Evolutionary conservation across 306 rosid genomes (phyloP), one percentile per base, ranked within the genome.

Genomic region (Boehmeria nivea): DNA sequence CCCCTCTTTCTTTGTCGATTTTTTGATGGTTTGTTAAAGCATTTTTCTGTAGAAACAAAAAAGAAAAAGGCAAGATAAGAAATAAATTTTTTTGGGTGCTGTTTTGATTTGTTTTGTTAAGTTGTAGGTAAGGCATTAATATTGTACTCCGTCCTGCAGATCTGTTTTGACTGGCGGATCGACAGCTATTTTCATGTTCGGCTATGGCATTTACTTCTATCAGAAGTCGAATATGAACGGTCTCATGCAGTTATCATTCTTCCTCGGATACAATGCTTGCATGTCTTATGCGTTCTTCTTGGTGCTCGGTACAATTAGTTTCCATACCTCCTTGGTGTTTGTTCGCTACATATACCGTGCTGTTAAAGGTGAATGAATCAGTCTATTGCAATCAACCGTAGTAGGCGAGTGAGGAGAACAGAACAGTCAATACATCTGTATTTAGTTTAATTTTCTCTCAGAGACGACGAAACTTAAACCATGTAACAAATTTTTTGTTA

Each of bases 301-400:
- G 56, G 67, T 87, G 75, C 79, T 90, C 19, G 94, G 90, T 24
- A 48, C 78, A 16, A 68, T 90, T 46, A 76, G 97, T 62, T 90
- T 86, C 76, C 73, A 61, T 16, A 76, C 76, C 64, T 78, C 95
- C 25, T 54, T 82, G 55, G 51, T 86, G 44, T 86, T 90, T 66
- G 83, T 90, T 76, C 79, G 76, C 60, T 81, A 59, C 50, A 72
- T 84, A 45, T 82, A 83, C 52, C 69, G 62, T 16, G 70, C 77
- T 54, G 94, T 81, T 69, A 90, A 82, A 72, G 81, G 95, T 51
- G 97, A 90, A 80, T 86, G 80, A 86, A n/a, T n/a, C n/a, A n/a
- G n/a, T n/a, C n/a, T n/a, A n/a, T n/a, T n/a, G n/a, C n/a, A n/a
- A n/a, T n/a, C n/a, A n/a, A n/a, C n/a, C n/a, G n/a, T n/a, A n/a